phyloP scores from a whole-genome alignment of 345 rosid genomes.

The Erysimum cheiranthoides region DNA sequence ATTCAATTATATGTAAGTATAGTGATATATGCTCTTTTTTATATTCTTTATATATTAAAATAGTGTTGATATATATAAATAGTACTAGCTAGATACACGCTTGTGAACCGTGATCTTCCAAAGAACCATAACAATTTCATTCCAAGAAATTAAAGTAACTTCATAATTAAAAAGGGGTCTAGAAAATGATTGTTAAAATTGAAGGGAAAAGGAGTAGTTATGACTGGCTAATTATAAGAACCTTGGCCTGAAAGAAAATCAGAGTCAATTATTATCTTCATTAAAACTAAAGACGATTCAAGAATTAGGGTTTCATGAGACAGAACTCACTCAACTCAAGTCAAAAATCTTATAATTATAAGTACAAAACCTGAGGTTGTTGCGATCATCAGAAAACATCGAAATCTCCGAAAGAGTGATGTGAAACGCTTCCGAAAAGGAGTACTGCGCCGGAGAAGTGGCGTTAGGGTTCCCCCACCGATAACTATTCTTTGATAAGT shows the following conservation, averaged over 20 bases:
- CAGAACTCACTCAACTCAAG: conserved; percentile 16
- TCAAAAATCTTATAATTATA: neutral
- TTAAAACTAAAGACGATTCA: neutral
- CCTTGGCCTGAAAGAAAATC: neutral
- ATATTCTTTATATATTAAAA: neutral
- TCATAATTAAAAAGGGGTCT: neutral
- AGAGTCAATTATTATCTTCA: neutral
- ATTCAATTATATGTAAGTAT: neutral
- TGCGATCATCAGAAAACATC: conserved; percentile 36
- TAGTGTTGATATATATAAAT: neutral
- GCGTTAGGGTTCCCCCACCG: conserved; percentile 87
- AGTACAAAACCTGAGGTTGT: conserved; percentile 54
- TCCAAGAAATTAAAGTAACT: neutral
- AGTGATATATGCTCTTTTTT: neutral
- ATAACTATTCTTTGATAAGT: conserved; percentile 51
- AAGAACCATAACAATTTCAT: neutral
- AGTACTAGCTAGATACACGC: conserved; percentile 21
- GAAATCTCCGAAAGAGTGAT: conserved; percentile 59
- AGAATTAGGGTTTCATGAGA: conserved; percentile 29
- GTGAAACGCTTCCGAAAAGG: conserved; percentile 79
- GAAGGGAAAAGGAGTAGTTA: neutral
- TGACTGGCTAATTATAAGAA: neutral
- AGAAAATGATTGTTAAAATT: conserved; percentile 3
- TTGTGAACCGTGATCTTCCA: conserved; percentile 15
- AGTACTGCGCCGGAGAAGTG: conserved; percentile 56